These are phyloP conservation scores for Exophiala viscosa DNA, from an alignment of 2,329 filamentous ascomycete species.

Conservation along the genomic window DNA sequence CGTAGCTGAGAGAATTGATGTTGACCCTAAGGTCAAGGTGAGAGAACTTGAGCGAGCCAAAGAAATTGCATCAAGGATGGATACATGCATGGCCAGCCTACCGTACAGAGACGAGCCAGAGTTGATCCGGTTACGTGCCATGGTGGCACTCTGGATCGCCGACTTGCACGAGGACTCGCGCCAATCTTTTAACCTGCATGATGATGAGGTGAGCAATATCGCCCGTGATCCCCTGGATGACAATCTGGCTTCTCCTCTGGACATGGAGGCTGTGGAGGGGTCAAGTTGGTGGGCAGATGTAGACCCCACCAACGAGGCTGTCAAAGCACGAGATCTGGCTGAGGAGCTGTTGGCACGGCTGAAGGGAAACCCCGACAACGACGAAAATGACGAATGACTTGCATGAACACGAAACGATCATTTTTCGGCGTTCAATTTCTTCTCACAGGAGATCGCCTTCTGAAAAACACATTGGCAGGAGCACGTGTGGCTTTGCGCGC, in stretches of 20 bases:
- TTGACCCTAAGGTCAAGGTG: constrained; percentile 25
- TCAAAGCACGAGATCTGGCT: constrained; percentile 16
- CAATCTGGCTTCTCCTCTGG: neutral
- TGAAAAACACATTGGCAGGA: neutral
- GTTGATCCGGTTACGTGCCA: constrained; percentile 67
- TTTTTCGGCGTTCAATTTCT: neutral
- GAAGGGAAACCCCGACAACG: constrained; percentile 9
- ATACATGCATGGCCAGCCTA: constrained; percentile 63
- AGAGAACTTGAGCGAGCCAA: constrained; percentile 54
- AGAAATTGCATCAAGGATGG: constrained; percentile 65
- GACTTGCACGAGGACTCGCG: constrained; percentile 51
- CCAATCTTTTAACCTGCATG: neutral
- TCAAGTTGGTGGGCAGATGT: neutral
- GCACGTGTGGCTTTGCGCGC: constrained; percentile 12
- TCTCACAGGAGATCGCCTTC: neutral
- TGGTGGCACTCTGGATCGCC: constrained; percentile 70
- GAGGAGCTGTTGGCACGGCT: constrained; percentile 7
- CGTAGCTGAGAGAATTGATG: neutral
- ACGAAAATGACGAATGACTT: constrained; percentile 7
- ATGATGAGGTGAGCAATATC: neutral
- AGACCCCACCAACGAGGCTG: constrained; percentile 13
- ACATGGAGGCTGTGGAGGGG: neutral
- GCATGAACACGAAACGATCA: constrained; percentile 3
- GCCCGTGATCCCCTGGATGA: neutral
- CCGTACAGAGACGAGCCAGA: constrained; percentile 67